phyloP scores from a whole-genome alignment of 148 eudicot genomes.

The Camellia lanceoleosa region DNA sequence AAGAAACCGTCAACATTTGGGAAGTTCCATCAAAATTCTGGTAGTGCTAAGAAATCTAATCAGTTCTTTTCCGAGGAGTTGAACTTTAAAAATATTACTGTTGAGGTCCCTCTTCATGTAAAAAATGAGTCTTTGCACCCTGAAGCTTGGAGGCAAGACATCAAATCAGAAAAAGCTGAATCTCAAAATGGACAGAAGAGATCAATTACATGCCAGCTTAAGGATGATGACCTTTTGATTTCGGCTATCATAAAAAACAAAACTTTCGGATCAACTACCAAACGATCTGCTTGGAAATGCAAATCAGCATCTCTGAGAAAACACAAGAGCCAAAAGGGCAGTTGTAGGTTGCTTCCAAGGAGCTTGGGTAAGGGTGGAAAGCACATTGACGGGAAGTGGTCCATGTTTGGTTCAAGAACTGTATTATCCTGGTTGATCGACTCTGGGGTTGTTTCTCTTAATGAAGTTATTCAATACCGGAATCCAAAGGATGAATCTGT shows the following conservation, averaged over 20 bases:
- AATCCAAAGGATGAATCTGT: conserved; percentile 58
- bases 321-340: conserved; percentile 64
- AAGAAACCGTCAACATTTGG: conserved; percentile 10
- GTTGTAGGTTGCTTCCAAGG: conserved; percentile 82
- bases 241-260: conserved; percentile 67
- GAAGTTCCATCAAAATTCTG: conserved; percentile 10
- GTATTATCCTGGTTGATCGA: conserved; percentile 77
- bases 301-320: conserved; percentile 51
- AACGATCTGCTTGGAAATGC: conserved; percentile 21
- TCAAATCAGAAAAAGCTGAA: conserved; percentile 20
- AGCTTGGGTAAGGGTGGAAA: conserved; percentile 61
- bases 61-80: conserved; percentile 14
- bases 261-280: conserved; percentile 34
- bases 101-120: conserved; percentile 3
- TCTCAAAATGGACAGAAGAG: conserved; percentile 26
- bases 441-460: conserved; percentile 48
- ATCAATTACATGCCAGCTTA: conserved; percentile 43
- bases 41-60: conserved; percentile 4
- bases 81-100: conserved; percentile 13
- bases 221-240: conserved; percentile 67
- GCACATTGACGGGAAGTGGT: conserved; percentile 53
- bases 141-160: conserved; percentile 26
- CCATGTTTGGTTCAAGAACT: conserved; percentile 47
- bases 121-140: background rate
- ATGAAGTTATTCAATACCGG: conserved; percentile 70